phyloP scores from a whole-genome alignment of 1,139 yeast species.

The Zygosaccharomyces sapae region DNA sequence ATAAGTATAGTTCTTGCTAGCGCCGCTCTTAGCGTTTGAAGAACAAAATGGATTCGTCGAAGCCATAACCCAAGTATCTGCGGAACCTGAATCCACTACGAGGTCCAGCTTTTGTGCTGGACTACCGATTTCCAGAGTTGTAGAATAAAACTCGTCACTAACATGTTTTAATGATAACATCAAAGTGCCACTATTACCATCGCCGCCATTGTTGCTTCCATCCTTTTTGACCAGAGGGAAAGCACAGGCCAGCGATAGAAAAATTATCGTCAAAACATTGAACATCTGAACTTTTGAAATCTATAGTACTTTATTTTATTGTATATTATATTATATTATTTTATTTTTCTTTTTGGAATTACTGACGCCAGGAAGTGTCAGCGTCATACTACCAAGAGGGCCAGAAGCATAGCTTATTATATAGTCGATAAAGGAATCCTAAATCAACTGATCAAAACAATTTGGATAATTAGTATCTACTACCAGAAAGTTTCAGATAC shows the following conservation, averaged over 20 bases:
- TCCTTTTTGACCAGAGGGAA: not conserved
- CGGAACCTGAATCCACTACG: slow-evolving; percentile 63
- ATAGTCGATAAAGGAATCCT: not conserved
- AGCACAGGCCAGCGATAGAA: slow-evolving; percentile 1
- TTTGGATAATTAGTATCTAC: not conserved
- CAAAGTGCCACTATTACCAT: not conserved
- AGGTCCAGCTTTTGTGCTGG: slow-evolving; percentile 48
- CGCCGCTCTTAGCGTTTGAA: slow-evolving; percentile 16
- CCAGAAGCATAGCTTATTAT: slow-evolving; percentile 1
- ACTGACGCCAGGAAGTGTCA: slow-evolving; percentile 6
- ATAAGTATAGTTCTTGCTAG: slow-evolving; percentile 12
- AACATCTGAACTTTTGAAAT: slow-evolving; percentile 2
- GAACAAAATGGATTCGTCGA: slow-evolving; percentile 35
- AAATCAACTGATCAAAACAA: not conserved
- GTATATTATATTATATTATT: not conserved
- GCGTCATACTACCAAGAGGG: not conserved
- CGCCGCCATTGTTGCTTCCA: not conserved
- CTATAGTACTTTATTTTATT: not conserved
- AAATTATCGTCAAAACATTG: not conserved
- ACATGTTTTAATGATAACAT: slow-evolving; percentile 23
- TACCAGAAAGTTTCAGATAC: not conserved
- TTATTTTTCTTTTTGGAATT: not conserved
- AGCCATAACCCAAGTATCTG: slow-evolving; percentile 59
- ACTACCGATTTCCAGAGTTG: slow-evolving; percentile 49
- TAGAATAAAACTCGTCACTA: slow-evolving; percentile 38